phyloP scores from a whole-genome alignment of 495 filamentous ascomycete species.

The Hypoxylon crocopeplum region DNA sequence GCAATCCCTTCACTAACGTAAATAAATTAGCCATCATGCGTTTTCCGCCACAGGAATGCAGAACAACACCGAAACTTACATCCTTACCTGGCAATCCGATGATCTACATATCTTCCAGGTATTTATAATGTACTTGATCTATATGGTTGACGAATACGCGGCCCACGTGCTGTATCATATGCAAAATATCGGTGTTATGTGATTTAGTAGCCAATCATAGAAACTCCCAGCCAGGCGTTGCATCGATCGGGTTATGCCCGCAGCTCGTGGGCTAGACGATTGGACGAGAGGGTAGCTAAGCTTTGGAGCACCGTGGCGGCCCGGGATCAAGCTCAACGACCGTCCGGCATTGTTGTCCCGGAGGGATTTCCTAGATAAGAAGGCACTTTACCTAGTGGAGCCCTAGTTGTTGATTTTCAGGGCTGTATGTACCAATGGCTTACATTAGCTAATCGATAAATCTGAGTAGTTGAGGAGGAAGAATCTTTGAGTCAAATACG shows the following conservation, averaged over 20 bases:
- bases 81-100: slow-evolving; percentile 1
- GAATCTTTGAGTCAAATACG: too few relatives aligned
- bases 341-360: slow-evolving; percentile 13
- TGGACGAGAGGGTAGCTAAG: slow-evolving; percentile 22
- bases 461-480: too few relatives aligned
- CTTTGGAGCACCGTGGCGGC: background rate
- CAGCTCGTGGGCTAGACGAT: slow-evolving; percentile 32
- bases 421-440: background rate
- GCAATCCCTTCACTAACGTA: slow-evolving; percentile 41
- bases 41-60: background rate
- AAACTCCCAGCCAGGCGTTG: slow-evolving; percentile 3
- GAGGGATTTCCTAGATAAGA: slow-evolving; percentile 23
- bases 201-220: slow-evolving; percentile 16
- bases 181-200: slow-evolving; percentile 6
- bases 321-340: slow-evolving; percentile 8
- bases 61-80: slow-evolving; percentile 14
- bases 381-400: slow-evolving; percentile 7
- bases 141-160: slow-evolving; percentile 18
- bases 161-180: slow-evolving; percentile 22
- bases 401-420: background rate
- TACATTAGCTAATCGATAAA: slow-evolving; percentile 14
- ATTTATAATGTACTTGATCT: slow-evolving; percentile 29
- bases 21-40: slow-evolving; percentile 22
- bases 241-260: slow-evolving; percentile 11
- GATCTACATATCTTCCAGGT: slow-evolving; percentile 5